These are phyloP conservation scores for Paecilomyces dactylethromorphus DNA, from an alignment of 2,329 filamentous ascomycete genomes.

Conservation along the genomic window DNA sequence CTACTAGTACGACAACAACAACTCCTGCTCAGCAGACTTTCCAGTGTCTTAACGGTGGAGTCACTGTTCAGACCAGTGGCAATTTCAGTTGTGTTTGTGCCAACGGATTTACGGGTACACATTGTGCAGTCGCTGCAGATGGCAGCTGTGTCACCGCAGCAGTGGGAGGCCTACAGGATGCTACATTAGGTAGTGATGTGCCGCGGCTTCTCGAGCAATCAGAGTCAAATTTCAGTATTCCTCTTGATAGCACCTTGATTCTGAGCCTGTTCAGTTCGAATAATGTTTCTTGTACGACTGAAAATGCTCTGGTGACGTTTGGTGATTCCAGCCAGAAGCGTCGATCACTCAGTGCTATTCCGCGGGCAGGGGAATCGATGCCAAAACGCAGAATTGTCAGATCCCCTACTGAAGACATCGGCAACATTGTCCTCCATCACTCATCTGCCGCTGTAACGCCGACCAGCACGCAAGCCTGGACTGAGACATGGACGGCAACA, in stretches of 20 bases:
- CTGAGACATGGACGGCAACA: slow-evolving; percentile 4
- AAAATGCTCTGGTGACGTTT: slow-evolving; percentile 86
- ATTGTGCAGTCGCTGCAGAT: slow-evolving; percentile 47
- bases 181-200: slow-evolving; percentile 74
- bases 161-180: slow-evolving; percentile 49
- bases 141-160: slow-evolving; percentile 50
- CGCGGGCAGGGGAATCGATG: not conserved
- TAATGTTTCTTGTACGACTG: slow-evolving; percentile 71
- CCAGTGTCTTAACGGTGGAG: slow-evolving; percentile 73
- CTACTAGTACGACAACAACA: slow-evolving; percentile 22
- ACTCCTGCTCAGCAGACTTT: slow-evolving; percentile 54
- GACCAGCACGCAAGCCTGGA: slow-evolving; percentile 4
- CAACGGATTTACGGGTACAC: slow-evolving; percentile 71
- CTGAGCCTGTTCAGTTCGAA: slow-evolving; percentile 68
- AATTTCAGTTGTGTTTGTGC: slow-evolving; percentile 81
- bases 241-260: slow-evolving; percentile 63
- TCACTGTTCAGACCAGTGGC: slow-evolving; percentile 60
- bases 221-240: slow-evolving; percentile 64
- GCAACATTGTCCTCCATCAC: not conserved
- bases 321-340: slow-evolving; percentile 45
- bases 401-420: not conserved
- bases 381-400: not conserved
- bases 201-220: slow-evolving; percentile 65
- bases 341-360: slow-evolving; percentile 10
- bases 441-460: not conserved